Evolutionary conservation across 768 basidiomycete genomes (phyloP), one percentile per base, ranked within the genome.

Genomic region (Hortiboletus flavorubellus): DNA sequence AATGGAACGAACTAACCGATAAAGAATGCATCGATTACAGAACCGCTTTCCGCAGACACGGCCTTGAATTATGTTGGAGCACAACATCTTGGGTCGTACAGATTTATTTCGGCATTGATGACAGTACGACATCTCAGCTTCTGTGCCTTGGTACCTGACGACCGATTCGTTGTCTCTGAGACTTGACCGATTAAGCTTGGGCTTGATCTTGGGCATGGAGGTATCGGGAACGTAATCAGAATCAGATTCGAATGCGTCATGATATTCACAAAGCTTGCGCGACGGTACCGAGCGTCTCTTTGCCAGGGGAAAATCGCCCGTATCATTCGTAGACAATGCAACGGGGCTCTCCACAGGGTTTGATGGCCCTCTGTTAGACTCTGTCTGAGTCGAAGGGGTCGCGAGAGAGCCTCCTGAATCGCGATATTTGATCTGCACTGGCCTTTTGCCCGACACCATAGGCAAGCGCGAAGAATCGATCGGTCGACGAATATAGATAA

Each of bases 71-170:
- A 40, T 18, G 29, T 64, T 63, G 10, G 71, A 70, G 49, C 75
- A 76, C 5, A 46, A 51, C 75, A 76, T 73, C 62, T 76, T 76
- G 39, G 67, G 71, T 46, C 64, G 61, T 1, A 0, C 0, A 8
- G 64, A 60, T 12, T 31, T 62, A 21, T 58, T 51, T n/a, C 75
- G 63, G 52, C 75, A 76, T 37, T 76, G 75, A 53, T 76, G 75
- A 41, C 75, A 76, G 31, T 1, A 72, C 3, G 69, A 61, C 37
- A 49, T 43, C 37, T 43, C 45, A 9, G 21, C 8, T 18, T 46
- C 53, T 1, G 18, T n/a, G 18, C 5, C 37, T 37, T 46, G 26
- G 5, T 6, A 14, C 30, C 51, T 31, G 37, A 49, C 12, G 4
- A 29, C 16, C 15, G 54, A 21, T 35, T 37, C 54, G 33, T 45